Conservation (phyloP, 768 basidiomycete genomes). For the Cystobasidium ongulense region DNA sequence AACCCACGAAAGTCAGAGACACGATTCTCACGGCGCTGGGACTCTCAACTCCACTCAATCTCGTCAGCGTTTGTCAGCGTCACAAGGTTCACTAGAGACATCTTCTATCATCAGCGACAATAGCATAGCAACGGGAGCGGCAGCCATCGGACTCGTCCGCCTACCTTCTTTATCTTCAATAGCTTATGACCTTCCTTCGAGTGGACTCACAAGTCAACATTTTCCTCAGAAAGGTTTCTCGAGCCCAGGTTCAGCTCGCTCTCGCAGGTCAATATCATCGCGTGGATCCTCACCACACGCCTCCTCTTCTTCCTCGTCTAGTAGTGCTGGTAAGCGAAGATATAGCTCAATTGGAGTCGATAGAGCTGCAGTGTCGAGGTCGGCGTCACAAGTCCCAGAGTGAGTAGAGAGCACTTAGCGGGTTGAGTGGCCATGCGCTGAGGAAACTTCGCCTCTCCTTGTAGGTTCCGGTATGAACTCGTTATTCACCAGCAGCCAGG, state of each 20-base stretch:
- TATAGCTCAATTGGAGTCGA: not conserved
- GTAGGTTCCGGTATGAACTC: slow-evolving; percentile 19
- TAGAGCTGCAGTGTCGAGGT: not conserved
- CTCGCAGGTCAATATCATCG: not conserved
- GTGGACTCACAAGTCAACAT: not conserved
- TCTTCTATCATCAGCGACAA: not conserved
- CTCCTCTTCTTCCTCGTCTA: slow-evolving; percentile 4
- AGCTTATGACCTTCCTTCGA: slow-evolving; percentile 9
- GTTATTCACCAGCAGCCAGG: slow-evolving; percentile 29
- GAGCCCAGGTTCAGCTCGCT: slow-evolving; percentile 6
- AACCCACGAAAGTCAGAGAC: too few relatives aligned
- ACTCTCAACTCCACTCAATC: too few relatives aligned
- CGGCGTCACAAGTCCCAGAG: not conserved
- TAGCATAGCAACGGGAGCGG: not conserved
- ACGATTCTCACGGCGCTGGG: too few relatives aligned
- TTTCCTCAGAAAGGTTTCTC: not conserved
- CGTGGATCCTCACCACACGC: slow-evolving; percentile 21
- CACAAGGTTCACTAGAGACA: not conserved
- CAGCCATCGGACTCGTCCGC: not conserved
- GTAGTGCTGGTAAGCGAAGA: not conserved
- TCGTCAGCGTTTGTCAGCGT: not conserved
- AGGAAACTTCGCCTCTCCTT: not conserved
- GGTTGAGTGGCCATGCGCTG: too few relatives aligned
- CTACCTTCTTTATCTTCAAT: not conserved
- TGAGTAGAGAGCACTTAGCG: not conserved